These are phyloP conservation scores for Lithocarpus polystachyus DNA, from an alignment of 306 rosid genomes.

Conservation along the genomic window DNA sequence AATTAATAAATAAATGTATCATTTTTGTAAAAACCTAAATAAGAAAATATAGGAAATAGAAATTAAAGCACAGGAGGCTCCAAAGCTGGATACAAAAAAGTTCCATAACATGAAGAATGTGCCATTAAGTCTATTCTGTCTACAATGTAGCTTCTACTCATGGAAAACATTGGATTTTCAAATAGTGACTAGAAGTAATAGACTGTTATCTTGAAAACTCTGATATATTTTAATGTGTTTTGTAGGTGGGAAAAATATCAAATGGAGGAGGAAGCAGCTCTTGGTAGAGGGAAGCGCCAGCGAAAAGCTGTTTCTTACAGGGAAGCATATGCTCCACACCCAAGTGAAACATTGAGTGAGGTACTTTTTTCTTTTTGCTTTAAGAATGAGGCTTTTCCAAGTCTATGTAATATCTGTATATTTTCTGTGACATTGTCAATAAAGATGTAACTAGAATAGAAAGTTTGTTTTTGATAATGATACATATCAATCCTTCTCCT, in stretches of 20 bases:
- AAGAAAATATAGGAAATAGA: not conserved
- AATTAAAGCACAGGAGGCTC: not conserved
- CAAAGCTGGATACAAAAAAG: not conserved
- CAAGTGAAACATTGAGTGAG: slow-evolving; percentile 74
- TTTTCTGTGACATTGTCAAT: slow-evolving; percentile 6
- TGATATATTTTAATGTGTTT: slow-evolving; percentile 24
- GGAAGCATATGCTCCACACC: slow-evolving; percentile 89
- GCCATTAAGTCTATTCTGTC: not conserved
- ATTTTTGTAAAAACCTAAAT: not conserved
- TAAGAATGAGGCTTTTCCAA: slow-evolving; percentile 14
- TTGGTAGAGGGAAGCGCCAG: slow-evolving; percentile 97
- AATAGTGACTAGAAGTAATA: slow-evolving; percentile 11
- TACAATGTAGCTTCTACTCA: slow-evolving; percentile 4
- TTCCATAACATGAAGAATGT: slow-evolving; percentile 3
- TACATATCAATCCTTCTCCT: not conserved
- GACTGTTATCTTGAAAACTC: slow-evolving; percentile 12
- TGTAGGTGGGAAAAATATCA: slow-evolving; percentile 97
- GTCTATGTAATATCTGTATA: slow-evolving; percentile 1
- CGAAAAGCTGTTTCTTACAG: slow-evolving; percentile 96
- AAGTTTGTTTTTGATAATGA: not conserved
- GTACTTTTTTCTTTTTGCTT: slow-evolving; percentile 45
- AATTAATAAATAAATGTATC: not conserved
- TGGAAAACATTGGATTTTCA: slow-evolving; percentile 13
- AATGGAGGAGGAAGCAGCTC: slow-evolving; percentile 94
- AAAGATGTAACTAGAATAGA: not conserved